Percentiles rank a stretch among this genome's conserved stretches.
Conservation (phyloP, 1,284 basidiomycete genomes). For the Irpex rosettiformis region DNA sequence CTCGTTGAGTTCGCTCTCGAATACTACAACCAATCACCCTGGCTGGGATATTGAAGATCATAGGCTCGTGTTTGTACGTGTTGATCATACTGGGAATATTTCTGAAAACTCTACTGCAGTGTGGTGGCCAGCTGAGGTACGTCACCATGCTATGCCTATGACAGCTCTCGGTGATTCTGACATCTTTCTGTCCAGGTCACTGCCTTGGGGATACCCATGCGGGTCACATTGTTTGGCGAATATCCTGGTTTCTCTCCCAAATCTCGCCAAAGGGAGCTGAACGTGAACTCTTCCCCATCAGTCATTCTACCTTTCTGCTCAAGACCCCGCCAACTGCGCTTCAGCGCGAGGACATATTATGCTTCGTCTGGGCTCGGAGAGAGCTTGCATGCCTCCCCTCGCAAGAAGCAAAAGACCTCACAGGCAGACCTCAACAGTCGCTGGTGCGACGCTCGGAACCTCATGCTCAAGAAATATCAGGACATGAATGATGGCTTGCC, state of each 20-base stretch:
- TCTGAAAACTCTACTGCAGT: conserved; percentile 21
- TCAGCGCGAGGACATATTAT: conserved; percentile 24
- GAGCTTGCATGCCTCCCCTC: conserved; percentile 17
- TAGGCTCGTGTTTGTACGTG: conserved; percentile 34
- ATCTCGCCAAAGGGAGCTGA: conserved; percentile 8
- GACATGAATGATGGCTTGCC: conserved; percentile 28
- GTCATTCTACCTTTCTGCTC: conserved; percentile 25
- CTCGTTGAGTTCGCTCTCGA: not conserved
- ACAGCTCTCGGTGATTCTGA: not conserved
- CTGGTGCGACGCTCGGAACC: conserved; percentile 30
- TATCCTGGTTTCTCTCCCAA: conserved; percentile 14
- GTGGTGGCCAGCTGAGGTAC: conserved; percentile 39
- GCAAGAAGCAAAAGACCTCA: conserved; percentile 25
- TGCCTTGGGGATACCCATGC: conserved; percentile 15
- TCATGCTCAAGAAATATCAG: conserved; percentile 29
- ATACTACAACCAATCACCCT: not conserved
- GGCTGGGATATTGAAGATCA: conserved; percentile 7
- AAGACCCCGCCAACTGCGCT: conserved; percentile 23
- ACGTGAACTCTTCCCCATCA: conserved; percentile 19
- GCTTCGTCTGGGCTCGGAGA: conserved; percentile 8
- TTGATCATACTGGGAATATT: conserved; percentile 25
- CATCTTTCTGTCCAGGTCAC: conserved; percentile 7
- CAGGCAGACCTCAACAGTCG: conserved; percentile 24
- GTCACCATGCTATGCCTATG: conserved; percentile 7
- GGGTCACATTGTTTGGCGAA: conserved; percentile 23